Evolutionary conservation across 2,329 filamentous ascomycete species (phyloP), one percentile per base, ranked within the genome.

Genomic region (Calonectria montana): DNA sequence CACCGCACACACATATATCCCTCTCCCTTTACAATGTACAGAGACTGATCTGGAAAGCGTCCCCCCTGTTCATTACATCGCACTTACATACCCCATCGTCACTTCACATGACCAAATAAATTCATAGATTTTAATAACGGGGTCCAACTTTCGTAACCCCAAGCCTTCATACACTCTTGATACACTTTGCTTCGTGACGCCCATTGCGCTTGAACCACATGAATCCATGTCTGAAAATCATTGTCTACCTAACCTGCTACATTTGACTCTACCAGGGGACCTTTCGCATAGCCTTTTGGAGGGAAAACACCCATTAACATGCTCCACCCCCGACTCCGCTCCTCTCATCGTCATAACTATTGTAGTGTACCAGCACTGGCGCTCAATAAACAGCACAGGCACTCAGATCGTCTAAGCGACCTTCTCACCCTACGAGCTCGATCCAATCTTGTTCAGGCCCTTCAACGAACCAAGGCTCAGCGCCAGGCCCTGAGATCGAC

Each of bases 401-500:
- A 67, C 69, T 61, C 65, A 47, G 70, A 67, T 21, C 57, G 35
- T 59, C 41, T 57, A 13, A 45, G 37, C 69, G 29, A 69, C 70
- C 71, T 65, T 70, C 65, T 29, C 48, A 65, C 59, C 69, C 69
- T 79, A 82, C 37, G 80, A 76, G 43, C 80, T 79, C 29, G 83
- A 83, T 70, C 89, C 90, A 78, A 93, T 92, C 85, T 96, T 97
- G 87, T 96, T 98, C 74, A 99, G 87, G 2, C 97, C 97, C 87
- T 98, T 99, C 80, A 99, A 88, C 62, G 95, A 97, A 37, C 97
- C 97, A 75, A 99, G 87, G 85, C 96, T 98, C 78, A 99, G 87
- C 13, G 97, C 97, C 81, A 99, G 88, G 61, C 97, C 97, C 86
- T 99, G 97, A 43, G 95, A 98, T 82, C 97, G 93, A 88, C 96